Conservation (phyloP, 2,329 filamentous ascomycete species). For the Alternaria solani region DNA sequence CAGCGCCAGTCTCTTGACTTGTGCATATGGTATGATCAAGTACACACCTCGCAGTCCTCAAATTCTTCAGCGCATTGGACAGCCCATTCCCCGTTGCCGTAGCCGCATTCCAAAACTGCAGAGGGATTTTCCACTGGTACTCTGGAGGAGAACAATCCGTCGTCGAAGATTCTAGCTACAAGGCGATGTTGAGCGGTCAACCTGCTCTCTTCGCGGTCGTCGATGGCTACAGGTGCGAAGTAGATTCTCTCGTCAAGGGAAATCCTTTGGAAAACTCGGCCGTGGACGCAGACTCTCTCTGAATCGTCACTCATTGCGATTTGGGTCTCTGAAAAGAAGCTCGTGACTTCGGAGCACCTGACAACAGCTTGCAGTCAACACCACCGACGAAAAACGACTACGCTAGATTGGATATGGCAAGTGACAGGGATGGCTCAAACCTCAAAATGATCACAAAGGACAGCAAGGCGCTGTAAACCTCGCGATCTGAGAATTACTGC, state of each 20-base stretch:
- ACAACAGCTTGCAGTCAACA: not conserved
- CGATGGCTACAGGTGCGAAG: conserved; percentile 47
- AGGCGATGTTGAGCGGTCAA: conserved; percentile 47
- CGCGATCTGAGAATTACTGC: conserved; percentile 10
- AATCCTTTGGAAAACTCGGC: conserved; percentile 50
- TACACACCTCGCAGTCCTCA: conserved; percentile 49
- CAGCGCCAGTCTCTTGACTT: not conserved
- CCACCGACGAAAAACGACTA: not conserved
- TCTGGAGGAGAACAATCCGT: conserved; percentile 39
- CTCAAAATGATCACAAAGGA: not conserved
- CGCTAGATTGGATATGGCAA: not conserved
- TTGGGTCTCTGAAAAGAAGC: not conserved
- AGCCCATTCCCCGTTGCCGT: conserved; percentile 51
- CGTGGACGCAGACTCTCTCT: conserved; percentile 43
- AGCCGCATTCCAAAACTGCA: conserved; percentile 52
- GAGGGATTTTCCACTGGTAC: conserved; percentile 38
- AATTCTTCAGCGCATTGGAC: conserved; percentile 49
- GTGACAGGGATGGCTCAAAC: not conserved
- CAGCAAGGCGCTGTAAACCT: conserved; percentile 7
- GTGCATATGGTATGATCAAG: not conserved
- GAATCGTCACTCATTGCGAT: conserved; percentile 29
- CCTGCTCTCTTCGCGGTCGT: conserved; percentile 51
- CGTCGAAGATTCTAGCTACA: conserved; percentile 41
- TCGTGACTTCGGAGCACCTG: not conserved
- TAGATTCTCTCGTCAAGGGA: conserved; percentile 51